Conservation (phyloP, 2,329 filamentous ascomycete genomes). For the Talaromyces atroroseus region DNA sequence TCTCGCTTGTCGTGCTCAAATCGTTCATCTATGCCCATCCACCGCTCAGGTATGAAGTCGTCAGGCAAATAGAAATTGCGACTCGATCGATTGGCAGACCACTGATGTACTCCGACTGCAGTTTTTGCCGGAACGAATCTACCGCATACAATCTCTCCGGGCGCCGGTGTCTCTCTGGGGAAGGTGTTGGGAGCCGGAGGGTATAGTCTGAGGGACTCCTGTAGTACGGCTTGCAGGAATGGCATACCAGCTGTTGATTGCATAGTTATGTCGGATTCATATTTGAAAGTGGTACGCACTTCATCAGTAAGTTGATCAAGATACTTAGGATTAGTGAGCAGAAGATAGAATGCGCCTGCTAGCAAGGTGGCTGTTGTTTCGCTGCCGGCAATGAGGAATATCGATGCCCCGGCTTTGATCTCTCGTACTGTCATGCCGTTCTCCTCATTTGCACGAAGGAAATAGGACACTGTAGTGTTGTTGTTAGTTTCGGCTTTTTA, state of each 20-base stretch:
- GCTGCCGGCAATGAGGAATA: slow-evolving; percentile 32
- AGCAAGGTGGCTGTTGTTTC: slow-evolving; percentile 39
- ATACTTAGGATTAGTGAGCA: slow-evolving; percentile 19
- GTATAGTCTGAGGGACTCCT: slow-evolving; percentile 41
- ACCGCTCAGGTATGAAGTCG: slow-evolving; percentile 46
- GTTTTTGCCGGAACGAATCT: slow-evolving; percentile 27
- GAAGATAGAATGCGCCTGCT: slow-evolving; percentile 28
- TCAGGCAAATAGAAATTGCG: slow-evolving; percentile 43
- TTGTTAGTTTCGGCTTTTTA: not conserved
- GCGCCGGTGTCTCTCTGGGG: not conserved
- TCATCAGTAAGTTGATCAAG: slow-evolving; percentile 19
- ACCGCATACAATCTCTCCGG: slow-evolving; percentile 4
- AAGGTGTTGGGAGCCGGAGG: slow-evolving; percentile 29
- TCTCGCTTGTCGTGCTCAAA: slow-evolving; percentile 42
- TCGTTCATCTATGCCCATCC: slow-evolving; percentile 17
- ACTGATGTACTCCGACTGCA: slow-evolving; percentile 41
- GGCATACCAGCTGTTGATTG: slow-evolving; percentile 22
- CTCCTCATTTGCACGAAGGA: slow-evolving; percentile 17
- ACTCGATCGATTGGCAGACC: slow-evolving; percentile 40
- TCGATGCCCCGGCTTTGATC: slow-evolving; percentile 21
- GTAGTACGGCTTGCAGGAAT: slow-evolving; percentile 41
- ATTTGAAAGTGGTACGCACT: slow-evolving; percentile 19
- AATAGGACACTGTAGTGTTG: slow-evolving; percentile 16
- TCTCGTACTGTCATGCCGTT: slow-evolving; percentile 17
- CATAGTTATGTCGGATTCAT: slow-evolving; percentile 27